These are phyloP conservation scores for Botrytis byssoidea DNA, from an alignment of 2,329 filamentous ascomycete species.

Conservation along the genomic window DNA sequence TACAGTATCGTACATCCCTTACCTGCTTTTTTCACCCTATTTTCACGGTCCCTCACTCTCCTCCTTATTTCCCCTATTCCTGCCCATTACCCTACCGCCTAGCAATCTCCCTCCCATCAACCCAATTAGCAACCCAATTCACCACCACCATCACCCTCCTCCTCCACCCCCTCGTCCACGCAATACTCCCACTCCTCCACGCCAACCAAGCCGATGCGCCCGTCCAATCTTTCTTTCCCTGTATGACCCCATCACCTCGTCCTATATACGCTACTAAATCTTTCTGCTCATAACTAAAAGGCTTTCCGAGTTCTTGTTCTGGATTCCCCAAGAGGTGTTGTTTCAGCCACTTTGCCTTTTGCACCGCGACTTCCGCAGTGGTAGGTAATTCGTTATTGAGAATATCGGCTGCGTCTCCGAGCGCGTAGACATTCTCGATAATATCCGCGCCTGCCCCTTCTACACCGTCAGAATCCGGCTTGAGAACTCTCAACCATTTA, in stretches of 20 bases:
- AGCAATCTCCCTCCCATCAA: constrained; percentile 27
- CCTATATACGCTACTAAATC: constrained; percentile 30
- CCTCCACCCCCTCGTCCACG: constrained; percentile 31
- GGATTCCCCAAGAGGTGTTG: neutral
- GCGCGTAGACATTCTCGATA: constrained; percentile 30
- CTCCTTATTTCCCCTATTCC: too few relatives aligned
- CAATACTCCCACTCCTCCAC: constrained; percentile 31
- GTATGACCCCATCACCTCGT: constrained; percentile 27
- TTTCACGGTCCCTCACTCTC: too few relatives aligned
- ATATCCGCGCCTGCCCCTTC: constrained; percentile 23
- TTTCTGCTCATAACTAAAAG: constrained; percentile 27
- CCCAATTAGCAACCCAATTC: constrained; percentile 28
- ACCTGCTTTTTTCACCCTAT: neutral
- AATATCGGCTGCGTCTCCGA: constrained; percentile 38
- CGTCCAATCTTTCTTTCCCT: constrained; percentile 28
- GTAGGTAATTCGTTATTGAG: constrained; percentile 26
- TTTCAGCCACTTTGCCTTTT: constrained; percentile 27
- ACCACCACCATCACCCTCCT: constrained; percentile 28
- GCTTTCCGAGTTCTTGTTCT: neutral
- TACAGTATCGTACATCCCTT: neutral
- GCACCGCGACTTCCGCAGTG: constrained; percentile 28
- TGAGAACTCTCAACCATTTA: constrained; percentile 24
- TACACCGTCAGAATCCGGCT: constrained; percentile 28
- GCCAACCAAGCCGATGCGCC: constrained; percentile 28
- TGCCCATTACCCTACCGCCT: constrained; percentile 17